Evolutionary conservation across 306 rosid genomes (phyloP), one percentile per base, ranked within the genome.

Genomic region (Fagus crenata): DNA sequence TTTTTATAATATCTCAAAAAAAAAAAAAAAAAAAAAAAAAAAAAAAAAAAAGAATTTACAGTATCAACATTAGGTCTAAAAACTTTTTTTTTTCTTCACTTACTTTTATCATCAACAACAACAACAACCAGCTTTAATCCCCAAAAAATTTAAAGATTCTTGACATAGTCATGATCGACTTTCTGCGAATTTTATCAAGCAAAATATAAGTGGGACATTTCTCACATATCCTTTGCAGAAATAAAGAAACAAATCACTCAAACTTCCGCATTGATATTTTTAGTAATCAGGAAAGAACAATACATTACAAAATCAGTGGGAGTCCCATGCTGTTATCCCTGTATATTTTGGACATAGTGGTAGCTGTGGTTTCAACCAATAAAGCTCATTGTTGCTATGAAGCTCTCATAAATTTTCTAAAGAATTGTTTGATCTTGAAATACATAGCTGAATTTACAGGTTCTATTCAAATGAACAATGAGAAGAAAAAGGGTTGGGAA

Each of bases 371-470:
- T 65, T 65, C 71, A 15, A 65, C 13, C 71, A 65, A 39, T 17
- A 65, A 65, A 37, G 31, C 71, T 65, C 49, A 7, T 37, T 37
- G 71, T 12, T 17, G 71, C 71, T 37, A 65, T 12, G 17, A 12
- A 36, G 71, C 71, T 65, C 14, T 4, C 71, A 65, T 65, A 15
- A 36, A 65, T 6, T 63, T 61, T 65, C 71, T 37, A 65, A 37
- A 15, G 71, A 65, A 37, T 35, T 37, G n/a, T 17, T 14, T 14
- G 71, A 17, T 58, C 36, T 58, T 58, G 64, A 58, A 51, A 32
- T 58, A 58, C 36, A 58, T 28, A 58, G 36, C 36, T 2, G 33
- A 58, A 58, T 58, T 58, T 28, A 58, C 64, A 58, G 32, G 40
- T 65, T 65, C 49, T 39, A 36, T 65, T 7, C 32, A 65, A 65